These are phyloP conservation scores for Fusarium nelsonii DNA, from an alignment of 2,329 filamentous ascomycete genomes.

Conservation along the genomic window DNA sequence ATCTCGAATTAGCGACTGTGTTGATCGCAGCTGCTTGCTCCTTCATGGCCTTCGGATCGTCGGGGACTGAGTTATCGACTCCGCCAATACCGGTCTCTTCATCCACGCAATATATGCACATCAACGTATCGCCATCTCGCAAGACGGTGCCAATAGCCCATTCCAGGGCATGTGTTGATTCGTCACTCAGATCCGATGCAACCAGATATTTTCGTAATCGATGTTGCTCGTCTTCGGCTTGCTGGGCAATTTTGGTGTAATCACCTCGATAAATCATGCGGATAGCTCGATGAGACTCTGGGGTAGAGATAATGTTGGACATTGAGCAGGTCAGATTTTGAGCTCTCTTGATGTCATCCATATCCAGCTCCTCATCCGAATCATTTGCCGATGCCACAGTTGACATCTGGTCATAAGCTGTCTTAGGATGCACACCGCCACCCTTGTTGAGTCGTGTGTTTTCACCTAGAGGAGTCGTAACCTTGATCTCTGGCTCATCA, in stretches of 20 bases:
- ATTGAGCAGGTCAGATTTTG: slow-evolving; percentile 86
- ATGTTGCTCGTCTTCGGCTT: slow-evolving; percentile 82
- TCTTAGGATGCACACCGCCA: slow-evolving; percentile 78
- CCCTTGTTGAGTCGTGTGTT: slow-evolving; percentile 67
- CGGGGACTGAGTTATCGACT: slow-evolving; percentile 68
- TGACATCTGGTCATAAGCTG: slow-evolving; percentile 81
- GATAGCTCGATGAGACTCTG: slow-evolving; percentile 83
- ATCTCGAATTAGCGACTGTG: slow-evolving; percentile 64
- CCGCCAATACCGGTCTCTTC: slow-evolving; percentile 78
- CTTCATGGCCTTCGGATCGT: slow-evolving; percentile 79
- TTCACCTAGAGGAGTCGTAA: slow-evolving; percentile 73
- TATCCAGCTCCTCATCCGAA: slow-evolving; percentile 87
- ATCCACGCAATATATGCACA: slow-evolving; percentile 93
- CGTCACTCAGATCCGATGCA: slow-evolving; percentile 94
- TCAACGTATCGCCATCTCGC: slow-evolving; percentile 91
- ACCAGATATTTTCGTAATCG: slow-evolving; percentile 91
- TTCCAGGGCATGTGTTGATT: slow-evolving; percentile 93
- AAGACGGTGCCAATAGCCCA: slow-evolving; percentile 98
- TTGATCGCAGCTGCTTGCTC: slow-evolving; percentile 81
- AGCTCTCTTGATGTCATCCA: slow-evolving; percentile 86
- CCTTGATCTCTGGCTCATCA: slow-evolving; percentile 73
- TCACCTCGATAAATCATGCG: slow-evolving; percentile 93
- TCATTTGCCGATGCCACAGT: slow-evolving; percentile 72
- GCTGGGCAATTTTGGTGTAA: slow-evolving; percentile 78
- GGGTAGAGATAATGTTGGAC: slow-evolving; percentile 81